Base-by-base conservation (phyloP, 805 yeast species). In the Tetrapisispora phaffii region DNA sequence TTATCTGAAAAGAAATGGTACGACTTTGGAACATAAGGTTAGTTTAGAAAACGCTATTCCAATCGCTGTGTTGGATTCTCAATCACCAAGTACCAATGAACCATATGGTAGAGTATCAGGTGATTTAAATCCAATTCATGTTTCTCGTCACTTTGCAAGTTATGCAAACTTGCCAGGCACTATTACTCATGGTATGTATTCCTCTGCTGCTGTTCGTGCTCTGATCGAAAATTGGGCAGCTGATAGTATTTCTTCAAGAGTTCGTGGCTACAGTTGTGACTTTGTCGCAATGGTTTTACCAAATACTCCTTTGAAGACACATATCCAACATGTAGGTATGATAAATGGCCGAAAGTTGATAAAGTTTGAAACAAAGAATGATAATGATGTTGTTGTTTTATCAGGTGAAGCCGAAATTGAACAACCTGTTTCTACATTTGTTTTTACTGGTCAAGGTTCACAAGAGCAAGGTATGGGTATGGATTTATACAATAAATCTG, bases 381-480 rank as follows among this genome's bases (percentile, higher is more conserved):
- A 77, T 54, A 87, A 82, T 58, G 82, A 90, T 47, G 89, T 79
- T 47, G 77, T 76, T 49, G 98, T 93, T 19, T 74, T 93, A 57
- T 66, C 75, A 44, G 99, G 97, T 71, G 95, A 87, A 72, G 99
- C 99, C 46, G 98, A 93, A 73, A 89, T 94, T 60, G 97, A 93
- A 58, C 99, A 93, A 72, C 98, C 99, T 29, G 84, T 82, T 44
- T 85, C 97, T 37, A 84, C 98, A 19, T 93, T 85, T 66, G 95
- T 93, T 47, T 93, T 94, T 72, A 93, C 99, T 53, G 99, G 98
- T 64, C 99, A 93, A 75, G 99, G 99, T 68, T 90, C 98, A 49
- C 99, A 93, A 71, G 98, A 94, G 69, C 98, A 94, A 74, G 97
- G 97, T 66, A 93, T 93, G 99, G 98, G 99, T 76, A 93, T 93